These are phyloP conservation scores for Termitomyces heimii DNA, from an alignment of 768 basidiomycete genomes.

Conservation along the genomic window DNA sequence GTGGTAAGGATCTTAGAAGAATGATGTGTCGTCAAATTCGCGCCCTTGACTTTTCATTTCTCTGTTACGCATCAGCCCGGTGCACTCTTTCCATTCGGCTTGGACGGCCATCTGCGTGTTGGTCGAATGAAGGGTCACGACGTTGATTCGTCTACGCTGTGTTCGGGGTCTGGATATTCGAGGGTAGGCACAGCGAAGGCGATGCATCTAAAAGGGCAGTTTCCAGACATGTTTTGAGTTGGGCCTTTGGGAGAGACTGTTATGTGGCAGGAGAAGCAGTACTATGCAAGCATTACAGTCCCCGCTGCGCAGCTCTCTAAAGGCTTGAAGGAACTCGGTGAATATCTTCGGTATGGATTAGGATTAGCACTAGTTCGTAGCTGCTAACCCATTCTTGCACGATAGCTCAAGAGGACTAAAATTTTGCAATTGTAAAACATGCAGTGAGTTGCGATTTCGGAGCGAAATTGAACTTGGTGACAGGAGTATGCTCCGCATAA, in stretches of 20 bases:
- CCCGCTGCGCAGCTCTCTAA: not conserved
- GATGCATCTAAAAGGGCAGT: too few relatives aligned
- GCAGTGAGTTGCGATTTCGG: too few relatives aligned
- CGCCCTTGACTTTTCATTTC: not conserved
- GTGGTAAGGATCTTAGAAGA: not conserved
- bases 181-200: not conserved
- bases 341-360: too few relatives aligned
- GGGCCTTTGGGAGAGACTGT: too few relatives aligned
- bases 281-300: not conserved
- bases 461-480: too few relatives aligned
- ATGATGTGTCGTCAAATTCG: not conserved
- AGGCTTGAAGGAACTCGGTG: not conserved
- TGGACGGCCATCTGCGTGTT: not conserved
- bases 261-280: not conserved
- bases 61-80: not conserved
- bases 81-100: not conserved
- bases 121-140: not conserved
- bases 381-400: too few relatives aligned
- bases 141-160: not conserved
- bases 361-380: too few relatives aligned
- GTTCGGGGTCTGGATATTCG: not conserved
- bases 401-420: too few relatives aligned
- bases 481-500: too few relatives aligned
- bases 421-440: too few relatives aligned
- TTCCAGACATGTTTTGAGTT: not conserved